Evolutionary conservation across 1,139 yeast species (phyloP).

Genomic region (Taphrina sp.): DNA sequence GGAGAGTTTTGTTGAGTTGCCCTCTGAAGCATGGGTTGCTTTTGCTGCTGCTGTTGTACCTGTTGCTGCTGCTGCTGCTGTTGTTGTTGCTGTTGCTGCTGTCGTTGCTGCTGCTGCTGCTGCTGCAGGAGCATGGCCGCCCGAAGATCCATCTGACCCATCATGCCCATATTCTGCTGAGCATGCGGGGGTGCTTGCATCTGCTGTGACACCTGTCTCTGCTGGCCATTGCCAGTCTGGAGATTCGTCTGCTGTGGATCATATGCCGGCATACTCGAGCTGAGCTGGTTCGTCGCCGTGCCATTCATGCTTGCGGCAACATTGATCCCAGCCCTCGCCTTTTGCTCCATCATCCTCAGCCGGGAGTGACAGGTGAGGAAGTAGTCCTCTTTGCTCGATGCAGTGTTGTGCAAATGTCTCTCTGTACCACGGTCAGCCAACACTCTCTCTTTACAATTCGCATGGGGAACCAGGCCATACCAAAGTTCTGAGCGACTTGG

Average conservation of each 20-base stretch:
- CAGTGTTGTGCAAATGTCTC: constrained; percentile 16
- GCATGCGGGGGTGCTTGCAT: background rate
- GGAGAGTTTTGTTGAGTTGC: constrained; percentile 3
- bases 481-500: constrained; percentile 28
- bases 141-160: too few relatives aligned
- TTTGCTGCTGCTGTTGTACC: constrained; percentile 24
- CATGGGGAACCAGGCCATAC: background rate
- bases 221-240: background rate
- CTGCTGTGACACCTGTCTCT: constrained; percentile 10
- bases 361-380: constrained; percentile 19
- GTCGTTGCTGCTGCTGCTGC: constrained; percentile 18
- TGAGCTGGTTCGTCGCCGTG: constrained; percentile 1
- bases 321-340: constrained; percentile 4
- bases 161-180: constrained; percentile 14
- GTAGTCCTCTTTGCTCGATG: constrained; percentile 28
- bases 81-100: background rate
- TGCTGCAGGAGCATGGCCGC: too few relatives aligned
- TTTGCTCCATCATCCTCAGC: constrained; percentile 18
- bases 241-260: background rate
- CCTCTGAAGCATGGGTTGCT: constrained; percentile 14
- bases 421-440: background rate
- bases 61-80: background rate
- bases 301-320: background rate
- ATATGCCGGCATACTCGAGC: background rate
- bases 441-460: background rate